A percentile compares a stretch with the other conserved stretches of the same genome.
These are phyloP conservation scores for Nakaseomyces delphensis DNA, from an alignment of 1,139 yeast species.

Conservation along the genomic window DNA sequence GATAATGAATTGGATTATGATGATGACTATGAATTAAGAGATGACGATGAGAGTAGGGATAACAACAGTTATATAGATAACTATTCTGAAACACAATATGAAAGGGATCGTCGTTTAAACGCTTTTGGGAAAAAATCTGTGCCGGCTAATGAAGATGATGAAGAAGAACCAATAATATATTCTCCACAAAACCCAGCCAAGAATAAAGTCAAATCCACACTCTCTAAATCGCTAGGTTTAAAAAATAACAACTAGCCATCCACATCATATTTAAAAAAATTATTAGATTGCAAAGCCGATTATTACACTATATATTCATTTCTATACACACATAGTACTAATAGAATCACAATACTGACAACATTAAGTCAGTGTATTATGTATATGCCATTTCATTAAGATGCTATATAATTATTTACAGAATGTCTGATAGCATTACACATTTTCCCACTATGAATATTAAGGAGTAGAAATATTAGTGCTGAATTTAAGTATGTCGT, in stretches of 20 bases:
- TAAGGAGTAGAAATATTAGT: neutral
- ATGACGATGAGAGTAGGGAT: conserved; percentile 16
- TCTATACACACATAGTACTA: neutral
- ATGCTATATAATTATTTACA: conserved; percentile 4
- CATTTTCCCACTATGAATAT: neutral
- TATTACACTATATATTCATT: neutral
- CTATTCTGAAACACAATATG: conserved; percentile 58
- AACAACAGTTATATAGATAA: conserved; percentile 19
- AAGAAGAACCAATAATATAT: conserved; percentile 32
- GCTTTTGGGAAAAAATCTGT: conserved; percentile 57
- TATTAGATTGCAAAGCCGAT: no score
- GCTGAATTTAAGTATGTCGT: conserved; percentile 25
- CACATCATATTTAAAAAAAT: no score
- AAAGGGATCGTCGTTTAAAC: conserved; percentile 66
- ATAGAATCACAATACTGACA: neutral
- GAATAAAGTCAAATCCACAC: conserved; percentile 1
- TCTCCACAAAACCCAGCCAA: conserved; percentile 1
- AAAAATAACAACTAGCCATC: neutral
- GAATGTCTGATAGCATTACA: neutral
- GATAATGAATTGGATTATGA: conserved; percentile 3
- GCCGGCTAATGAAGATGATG: conserved; percentile 49
- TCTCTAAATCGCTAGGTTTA: neutral
- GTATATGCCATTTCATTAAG: neutral
- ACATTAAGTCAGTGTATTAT: no score
- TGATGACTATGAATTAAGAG: conserved; percentile 6